Conservation (phyloP, 495 filamentous ascomycete species). For the Neurospora sublineolata region DNA sequence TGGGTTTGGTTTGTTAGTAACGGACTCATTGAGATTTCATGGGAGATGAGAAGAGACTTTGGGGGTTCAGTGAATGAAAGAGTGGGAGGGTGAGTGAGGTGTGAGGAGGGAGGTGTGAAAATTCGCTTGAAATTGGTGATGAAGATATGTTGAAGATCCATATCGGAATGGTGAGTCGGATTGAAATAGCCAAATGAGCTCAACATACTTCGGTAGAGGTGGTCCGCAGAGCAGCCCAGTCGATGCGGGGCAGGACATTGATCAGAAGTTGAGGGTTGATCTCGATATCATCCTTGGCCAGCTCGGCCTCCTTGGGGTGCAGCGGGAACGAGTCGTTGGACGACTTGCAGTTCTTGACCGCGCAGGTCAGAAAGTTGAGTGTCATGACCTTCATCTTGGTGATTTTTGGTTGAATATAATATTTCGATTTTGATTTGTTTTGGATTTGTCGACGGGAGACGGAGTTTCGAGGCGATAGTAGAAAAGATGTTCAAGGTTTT, state of each 20-base stretch:
- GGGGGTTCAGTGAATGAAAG: neutral
- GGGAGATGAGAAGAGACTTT: too few relatives aligned
- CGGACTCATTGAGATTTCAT: neutral
- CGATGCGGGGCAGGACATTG: constrained; percentile 76
- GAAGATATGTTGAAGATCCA: neutral
- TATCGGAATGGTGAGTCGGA: neutral
- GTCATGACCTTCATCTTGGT: constrained; percentile 85
- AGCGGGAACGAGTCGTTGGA: constrained; percentile 68
- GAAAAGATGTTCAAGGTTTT: neutral
- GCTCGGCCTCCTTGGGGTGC: constrained; percentile 81
- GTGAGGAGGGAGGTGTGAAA: constrained; percentile 1
- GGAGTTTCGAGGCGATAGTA: neutral
- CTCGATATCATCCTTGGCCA: constrained; percentile 69
- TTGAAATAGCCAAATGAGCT: constrained; percentile 5
- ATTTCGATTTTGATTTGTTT: neutral
- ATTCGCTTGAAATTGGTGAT: neutral
- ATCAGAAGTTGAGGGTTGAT: constrained; percentile 65
- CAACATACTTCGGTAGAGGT: constrained; percentile 67
- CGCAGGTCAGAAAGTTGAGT: constrained; percentile 94
- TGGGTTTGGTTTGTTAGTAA: constrained; percentile 16
- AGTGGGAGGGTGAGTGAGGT: neutral
- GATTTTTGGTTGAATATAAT: neutral
- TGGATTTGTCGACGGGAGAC: neutral
- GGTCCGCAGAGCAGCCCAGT: constrained; percentile 67
- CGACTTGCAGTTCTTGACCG: constrained; percentile 83